Evolutionary conservation across 2,329 filamentous ascomycete genomes (phyloP).

Genomic region (Colletotrichum lindemuthianum): DNA sequence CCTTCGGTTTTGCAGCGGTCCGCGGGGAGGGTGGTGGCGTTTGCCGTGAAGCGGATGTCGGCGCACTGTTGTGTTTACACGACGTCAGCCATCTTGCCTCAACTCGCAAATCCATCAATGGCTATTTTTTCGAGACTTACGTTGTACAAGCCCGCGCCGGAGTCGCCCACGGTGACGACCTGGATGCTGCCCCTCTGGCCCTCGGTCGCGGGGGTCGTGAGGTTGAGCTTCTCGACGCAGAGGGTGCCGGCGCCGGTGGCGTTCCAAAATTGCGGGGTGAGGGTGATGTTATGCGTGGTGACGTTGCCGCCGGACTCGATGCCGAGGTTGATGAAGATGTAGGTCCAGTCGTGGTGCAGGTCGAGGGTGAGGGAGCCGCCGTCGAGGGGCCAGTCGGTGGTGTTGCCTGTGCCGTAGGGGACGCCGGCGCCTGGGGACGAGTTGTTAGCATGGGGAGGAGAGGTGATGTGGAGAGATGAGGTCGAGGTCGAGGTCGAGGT

Average conservation of each 20-base stretch:
- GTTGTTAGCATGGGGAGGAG: neutral
- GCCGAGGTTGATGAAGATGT: slow-evolving; percentile 64
- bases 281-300: slow-evolving; percentile 74
- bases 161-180: slow-evolving; percentile 71
- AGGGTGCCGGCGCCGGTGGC: slow-evolving; percentile 70
- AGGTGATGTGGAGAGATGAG: slow-evolving; percentile 7
- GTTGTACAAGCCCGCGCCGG: slow-evolving; percentile 73
- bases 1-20: slow-evolving; percentile 68
- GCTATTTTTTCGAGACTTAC: slow-evolving; percentile 47
- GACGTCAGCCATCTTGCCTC: slow-evolving; percentile 30
- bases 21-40: slow-evolving; percentile 55
- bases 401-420: slow-evolving; percentile 53
- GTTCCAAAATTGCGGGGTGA: slow-evolving; percentile 69
- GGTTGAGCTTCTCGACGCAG: slow-evolving; percentile 69
- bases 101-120: too few relatives aligned
- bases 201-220: slow-evolving; percentile 64
- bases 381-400: slow-evolving; percentile 63
- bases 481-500: neutral
- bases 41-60: slow-evolving; percentile 73
- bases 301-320: slow-evolving; percentile 56
- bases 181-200: slow-evolving; percentile 75
- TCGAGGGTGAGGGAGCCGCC: slow-evolving; percentile 60
- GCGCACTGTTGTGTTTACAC: slow-evolving; percentile 65
- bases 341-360: slow-evolving; percentile 63
- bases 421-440: slow-evolving; percentile 56